Evolutionary conservation across 306 rosid genomes (phyloP), one percentile per base, ranked within the genome.

Genomic region (Oemleria cerasiformis): DNA sequence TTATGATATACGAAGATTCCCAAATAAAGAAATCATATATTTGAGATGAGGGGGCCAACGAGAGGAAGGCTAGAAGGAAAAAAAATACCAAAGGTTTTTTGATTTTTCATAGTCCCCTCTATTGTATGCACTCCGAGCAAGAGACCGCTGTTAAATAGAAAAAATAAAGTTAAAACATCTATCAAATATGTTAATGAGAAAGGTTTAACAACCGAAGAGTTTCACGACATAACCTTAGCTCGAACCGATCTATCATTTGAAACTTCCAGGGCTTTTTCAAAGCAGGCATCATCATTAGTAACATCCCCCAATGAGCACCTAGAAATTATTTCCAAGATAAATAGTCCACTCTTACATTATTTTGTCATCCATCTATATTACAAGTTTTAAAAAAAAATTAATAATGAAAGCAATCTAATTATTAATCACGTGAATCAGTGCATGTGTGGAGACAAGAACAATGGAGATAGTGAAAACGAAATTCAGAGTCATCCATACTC

Each of bases 271-370:
- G 98, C 98, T 81, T 89, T 91, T 68, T 87, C 86, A 73, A 88
- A 94, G 87, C 88, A 94, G 44, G 87, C 68, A 82, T 94, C 98
- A 63, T 87, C 83, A 78, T 71, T 81, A 41, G 97, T 86, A 73
- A 86, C 83, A 71, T 91, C 98, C 67, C 98, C 98, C 78, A 94
- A 58, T 17, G 98, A 91, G 78, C 98, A 94, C 98, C 98, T 94
- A 81, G 65, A 72, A 75, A 44, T 21, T n/a, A 54, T 65, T 36
- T 62, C 20, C 43, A 40, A 75, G 73, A 69, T 60, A 74, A 50
- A 73, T 60, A 45, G 47, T 45, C 66, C 17, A 12, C 42, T 54
- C 64, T 43, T 14, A 12, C 56, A 41, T 66, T 34, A 63, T 68
- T 59, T 19, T 53, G 36, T 68, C 55, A 5, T 48, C 1, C 50